phyloP scores from a whole-genome alignment of 164 flowering plant species.

The Houttuynia cordata region DNA sequence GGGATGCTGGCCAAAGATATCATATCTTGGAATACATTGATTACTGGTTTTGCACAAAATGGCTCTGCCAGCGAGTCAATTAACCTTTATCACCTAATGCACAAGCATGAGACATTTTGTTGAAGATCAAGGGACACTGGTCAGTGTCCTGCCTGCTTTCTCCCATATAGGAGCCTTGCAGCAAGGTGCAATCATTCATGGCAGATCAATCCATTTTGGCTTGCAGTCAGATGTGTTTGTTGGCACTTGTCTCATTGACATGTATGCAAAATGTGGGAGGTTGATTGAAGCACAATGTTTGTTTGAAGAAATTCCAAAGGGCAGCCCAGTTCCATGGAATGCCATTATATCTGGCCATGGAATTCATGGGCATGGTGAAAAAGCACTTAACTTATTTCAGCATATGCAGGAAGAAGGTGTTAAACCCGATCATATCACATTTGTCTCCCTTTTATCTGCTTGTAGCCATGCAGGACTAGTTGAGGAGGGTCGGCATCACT shows the following conservation, averaged over 20 bases:
- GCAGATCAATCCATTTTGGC: slow-evolving; percentile 4
- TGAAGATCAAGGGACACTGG: slow-evolving; percentile 8
- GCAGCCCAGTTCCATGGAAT: slow-evolving; percentile 10
- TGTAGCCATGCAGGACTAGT: slow-evolving; percentile 14
- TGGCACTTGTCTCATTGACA: slow-evolving; percentile 10
- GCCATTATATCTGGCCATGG: slow-evolving; percentile 11
- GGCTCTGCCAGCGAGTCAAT: slow-evolving; percentile 1
- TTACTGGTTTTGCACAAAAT: slow-evolving; percentile 28
- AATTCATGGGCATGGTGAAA: slow-evolving; percentile 5
- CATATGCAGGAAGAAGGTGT: slow-evolving; percentile 6
- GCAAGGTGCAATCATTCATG: slow-evolving; percentile 9
- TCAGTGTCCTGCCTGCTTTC: slow-evolving; percentile 7
- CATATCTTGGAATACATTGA: slow-evolving; percentile 66
- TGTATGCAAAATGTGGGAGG: slow-evolving; percentile 12
- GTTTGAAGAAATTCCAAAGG: slow-evolving; percentile 2
- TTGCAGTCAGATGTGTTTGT: slow-evolving; percentile 2
- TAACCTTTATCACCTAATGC: slow-evolving; percentile 5
- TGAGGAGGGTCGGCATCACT: slow-evolving; percentile 6
- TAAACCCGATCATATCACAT: slow-evolving; percentile 8
- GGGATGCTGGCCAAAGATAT: slow-evolving; percentile 35
- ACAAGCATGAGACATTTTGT: slow-evolving; percentile 3
- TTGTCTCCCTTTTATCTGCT: slow-evolving; percentile 6
- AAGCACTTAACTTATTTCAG: slow-evolving; percentile 10
- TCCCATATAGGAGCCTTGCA: slow-evolving; percentile 4
- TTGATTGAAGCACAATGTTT: slow-evolving; percentile 5